Base-by-base conservation (phyloP, 2,329 filamentous ascomycete species). In the Diaporthe velutina region DNA sequence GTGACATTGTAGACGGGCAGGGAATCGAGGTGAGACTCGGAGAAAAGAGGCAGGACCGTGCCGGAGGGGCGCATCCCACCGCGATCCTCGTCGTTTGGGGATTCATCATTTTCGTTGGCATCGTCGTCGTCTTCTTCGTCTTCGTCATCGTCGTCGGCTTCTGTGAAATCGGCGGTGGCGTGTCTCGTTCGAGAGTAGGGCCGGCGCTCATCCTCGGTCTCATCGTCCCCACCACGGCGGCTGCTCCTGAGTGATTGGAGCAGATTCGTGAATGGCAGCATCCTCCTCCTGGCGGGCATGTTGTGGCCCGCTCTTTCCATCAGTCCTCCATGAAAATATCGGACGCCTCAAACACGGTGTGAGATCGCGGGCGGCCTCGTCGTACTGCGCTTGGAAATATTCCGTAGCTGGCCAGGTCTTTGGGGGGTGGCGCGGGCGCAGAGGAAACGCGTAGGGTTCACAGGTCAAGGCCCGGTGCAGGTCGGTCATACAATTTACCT, bases 1-100 rank as follows among this genome's bases (percentile, higher is more conserved):
- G 96, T 98, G 78, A 97, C 92, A 83, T 92, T 94, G 86, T 98
- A 98, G 74, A 98, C 92, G 28, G 96, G 96, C 9, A 98, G 89
- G 13, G 93, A 90, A 85, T 98, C 96, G 78, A 97, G 88, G 83
- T 96, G 93, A 73, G 90, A 90, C 30, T 93, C 90, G 61, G 94
- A 95, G 83, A 97, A 97, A 73, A 97, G 92, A 64, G 95, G 95
- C 76, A 97, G 86, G 58, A 90, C 78, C 82, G 81, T 72, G 79
- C 78, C 35, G 78, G 80, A 48, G 75, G 71, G 76, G 74, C 50
- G 70, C 79, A 81, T 66, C 83, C 81, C 70, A 61, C 35, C 52
- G 25, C 81, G 80, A 22, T 79, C 78, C 25, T 80, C 82, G n/a
- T 68, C 64, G 19, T 68, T 54, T 52, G 64, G 64, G 30, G 64